Evolutionary conservation across 306 rosid genomes (phyloP).

Genomic region (Canavalia gladiata): DNA sequence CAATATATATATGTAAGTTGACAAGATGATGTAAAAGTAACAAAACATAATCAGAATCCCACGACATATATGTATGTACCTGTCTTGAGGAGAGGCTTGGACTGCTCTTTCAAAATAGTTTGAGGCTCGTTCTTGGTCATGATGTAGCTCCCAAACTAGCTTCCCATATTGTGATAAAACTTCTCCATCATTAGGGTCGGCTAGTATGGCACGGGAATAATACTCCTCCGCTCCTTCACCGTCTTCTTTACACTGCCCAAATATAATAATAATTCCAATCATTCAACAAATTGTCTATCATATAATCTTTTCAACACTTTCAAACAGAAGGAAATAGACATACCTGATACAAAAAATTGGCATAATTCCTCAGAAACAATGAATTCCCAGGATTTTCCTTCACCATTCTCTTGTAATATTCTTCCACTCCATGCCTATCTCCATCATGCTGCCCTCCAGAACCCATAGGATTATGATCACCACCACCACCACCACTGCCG

Average conservation of each 20-base stretch:
- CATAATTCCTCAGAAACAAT: slow-evolving; percentile 86
- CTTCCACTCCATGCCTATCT: slow-evolving; percentile 66
- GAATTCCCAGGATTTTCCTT: slow-evolving; percentile 84
- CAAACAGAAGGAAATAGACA: slow-evolving; percentile 7
- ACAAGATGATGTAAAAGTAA: not conserved
- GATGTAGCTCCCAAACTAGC: slow-evolving; percentile 80
- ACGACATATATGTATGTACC: slow-evolving; percentile 57
- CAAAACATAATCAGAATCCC: not conserved
- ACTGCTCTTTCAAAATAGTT: slow-evolving; percentile 77
- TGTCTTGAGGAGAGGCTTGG: slow-evolving; percentile 83
- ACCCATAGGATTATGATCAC: slow-evolving; percentile 53
- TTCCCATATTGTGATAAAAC: slow-evolving; percentile 79
- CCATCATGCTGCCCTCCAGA: slow-evolving; percentile 65
- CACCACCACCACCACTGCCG: slow-evolving; percentile 28
- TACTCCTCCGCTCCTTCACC: slow-evolving; percentile 66
- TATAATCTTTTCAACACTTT: not conserved
- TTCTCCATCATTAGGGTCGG: slow-evolving; percentile 82
- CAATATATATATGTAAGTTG: not conserved
- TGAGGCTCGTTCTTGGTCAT: slow-evolving; percentile 72
- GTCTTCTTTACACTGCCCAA: slow-evolving; percentile 71
- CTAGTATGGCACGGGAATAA: slow-evolving; percentile 83
- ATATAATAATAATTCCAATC: too few species aligned
- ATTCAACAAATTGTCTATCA: not conserved
- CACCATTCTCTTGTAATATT: slow-evolving; percentile 74
- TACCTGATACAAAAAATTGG: slow-evolving; percentile 77